A percentile compares a stretch with the other conserved stretches of the same genome.
Conservation (phyloP, 1,284 basidiomycete species). For the Tetrapyrgos nigripes region DNA sequence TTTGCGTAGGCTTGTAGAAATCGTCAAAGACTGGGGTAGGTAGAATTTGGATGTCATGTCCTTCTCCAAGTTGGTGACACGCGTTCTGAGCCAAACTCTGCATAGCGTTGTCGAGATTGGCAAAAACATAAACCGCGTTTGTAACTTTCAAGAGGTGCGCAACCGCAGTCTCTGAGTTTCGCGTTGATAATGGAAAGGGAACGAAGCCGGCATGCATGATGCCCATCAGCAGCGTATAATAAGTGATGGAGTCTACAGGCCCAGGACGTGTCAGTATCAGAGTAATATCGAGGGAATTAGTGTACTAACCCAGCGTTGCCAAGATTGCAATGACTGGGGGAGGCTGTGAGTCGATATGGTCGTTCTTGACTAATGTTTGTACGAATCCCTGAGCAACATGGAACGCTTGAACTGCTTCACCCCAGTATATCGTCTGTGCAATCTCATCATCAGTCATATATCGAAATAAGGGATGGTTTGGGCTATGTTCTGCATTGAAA, state of each 20-base stretch:
- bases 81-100: slow-evolving; percentile 20
- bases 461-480: background rate
- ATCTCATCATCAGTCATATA: background rate
- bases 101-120: slow-evolving; percentile 22
- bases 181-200: slow-evolving; percentile 31
- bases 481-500: no score
- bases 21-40: background rate
- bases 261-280: background rate
- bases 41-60: background rate
- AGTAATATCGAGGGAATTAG: background rate
- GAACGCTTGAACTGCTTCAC: background rate
- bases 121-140: slow-evolving; percentile 9
- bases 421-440: background rate
- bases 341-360: background rate
- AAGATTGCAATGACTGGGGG: slow-evolving; percentile 27
- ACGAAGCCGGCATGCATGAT: slow-evolving; percentile 23
- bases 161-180: slow-evolving; percentile 23
- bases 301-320: slow-evolving; percentile 24
- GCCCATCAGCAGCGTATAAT: slow-evolving; percentile 19
- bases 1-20: no score
- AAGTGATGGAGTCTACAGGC: slow-evolving; percentile 27
- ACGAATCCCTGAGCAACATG: no score
- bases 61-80: background rate
- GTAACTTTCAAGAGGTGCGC: slow-evolving; percentile 20
- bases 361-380: background rate